phyloP scores from a whole-genome alignment of 2,329 filamentous ascomycete species.

The Stagonosporopsis vannaccii region DNA sequence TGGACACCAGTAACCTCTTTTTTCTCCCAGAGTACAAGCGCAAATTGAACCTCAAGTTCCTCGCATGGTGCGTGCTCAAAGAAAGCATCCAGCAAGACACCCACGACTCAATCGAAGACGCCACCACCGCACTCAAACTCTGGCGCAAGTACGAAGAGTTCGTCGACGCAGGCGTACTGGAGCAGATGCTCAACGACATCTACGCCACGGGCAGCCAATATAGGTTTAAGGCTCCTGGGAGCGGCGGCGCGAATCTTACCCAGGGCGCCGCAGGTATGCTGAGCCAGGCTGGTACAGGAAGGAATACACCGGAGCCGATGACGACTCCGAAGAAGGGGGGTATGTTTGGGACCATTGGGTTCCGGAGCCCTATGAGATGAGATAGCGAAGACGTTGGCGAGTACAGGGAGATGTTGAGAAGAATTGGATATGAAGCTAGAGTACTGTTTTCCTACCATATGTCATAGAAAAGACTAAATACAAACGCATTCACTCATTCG shows the following conservation, averaged over 20 bases:
- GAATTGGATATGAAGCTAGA: conserved; percentile 5
- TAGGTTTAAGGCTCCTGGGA: conserved; percentile 49
- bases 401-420: background rate
- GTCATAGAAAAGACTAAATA: background rate
- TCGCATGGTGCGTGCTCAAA: conserved; percentile 86
- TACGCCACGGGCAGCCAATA: conserved; percentile 71
- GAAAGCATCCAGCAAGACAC: conserved; percentile 92
- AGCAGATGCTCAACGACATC: conserved; percentile 85
- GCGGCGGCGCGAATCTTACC: conserved; percentile 20
- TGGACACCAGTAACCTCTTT: conserved; percentile 93
- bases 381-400: background rate
- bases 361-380: conserved; percentile 44
- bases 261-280: conserved; percentile 19
- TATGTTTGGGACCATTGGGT: conserved; percentile 48
- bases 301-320: conserved; percentile 64
- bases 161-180: conserved; percentile 81
- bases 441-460: background rate
- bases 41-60: conserved; percentile 88
- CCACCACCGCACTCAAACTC: conserved; percentile 85
- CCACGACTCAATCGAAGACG: conserved; percentile 96
- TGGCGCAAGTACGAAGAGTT: conserved; percentile 93
- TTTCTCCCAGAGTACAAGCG: conserved; percentile 80
- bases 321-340: conserved; percentile 59
- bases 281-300: conserved; percentile 39
- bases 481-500: background rate